These are phyloP conservation scores for Fomitopsis palustris DNA, from an alignment of 1,284 basidiomycete species.

Conservation along the genomic window DNA sequence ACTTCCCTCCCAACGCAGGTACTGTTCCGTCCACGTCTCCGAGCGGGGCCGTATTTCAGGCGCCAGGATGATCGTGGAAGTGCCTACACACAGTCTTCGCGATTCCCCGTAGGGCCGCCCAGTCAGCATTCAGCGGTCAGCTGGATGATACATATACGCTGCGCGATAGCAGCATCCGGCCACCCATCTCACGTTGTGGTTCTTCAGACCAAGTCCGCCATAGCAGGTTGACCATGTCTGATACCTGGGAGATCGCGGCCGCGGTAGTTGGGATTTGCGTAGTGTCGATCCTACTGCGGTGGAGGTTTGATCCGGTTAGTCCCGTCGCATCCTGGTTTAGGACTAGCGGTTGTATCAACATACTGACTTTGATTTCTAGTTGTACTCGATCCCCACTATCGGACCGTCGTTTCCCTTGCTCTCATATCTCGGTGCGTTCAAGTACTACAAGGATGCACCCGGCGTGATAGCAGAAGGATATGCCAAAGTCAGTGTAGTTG, in stretches of 20 bases:
- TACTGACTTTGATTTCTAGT: background rate
- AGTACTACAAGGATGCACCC: conserved; percentile 1
- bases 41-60: too few species aligned
- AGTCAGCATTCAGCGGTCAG: too few species aligned
- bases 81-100: too few species aligned
- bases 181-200: too few species aligned
- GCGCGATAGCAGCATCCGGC: too few species aligned
- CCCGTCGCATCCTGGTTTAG: background rate
- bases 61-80: too few species aligned
- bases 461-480: conserved; percentile 36
- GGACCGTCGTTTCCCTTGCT: conserved; percentile 3
- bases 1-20: too few species aligned
- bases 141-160: too few species aligned
- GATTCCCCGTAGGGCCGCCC: too few species aligned
- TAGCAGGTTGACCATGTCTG: background rate
- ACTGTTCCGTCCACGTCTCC: too few species aligned
- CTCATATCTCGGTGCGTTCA: conserved; percentile 4
- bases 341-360: background rate
- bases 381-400: conserved; percentile 2
- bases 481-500: conserved; percentile 25
- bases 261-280: background rate
- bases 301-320: background rate
- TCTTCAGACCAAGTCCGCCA: background rate
- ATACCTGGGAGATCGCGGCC: background rate
- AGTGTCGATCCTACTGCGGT: background rate